Evolutionary conservation across 1,139 yeast genomes (phyloP), one percentile per base, ranked within the genome.

Genomic region (Suhomyces wounanorum): DNA sequence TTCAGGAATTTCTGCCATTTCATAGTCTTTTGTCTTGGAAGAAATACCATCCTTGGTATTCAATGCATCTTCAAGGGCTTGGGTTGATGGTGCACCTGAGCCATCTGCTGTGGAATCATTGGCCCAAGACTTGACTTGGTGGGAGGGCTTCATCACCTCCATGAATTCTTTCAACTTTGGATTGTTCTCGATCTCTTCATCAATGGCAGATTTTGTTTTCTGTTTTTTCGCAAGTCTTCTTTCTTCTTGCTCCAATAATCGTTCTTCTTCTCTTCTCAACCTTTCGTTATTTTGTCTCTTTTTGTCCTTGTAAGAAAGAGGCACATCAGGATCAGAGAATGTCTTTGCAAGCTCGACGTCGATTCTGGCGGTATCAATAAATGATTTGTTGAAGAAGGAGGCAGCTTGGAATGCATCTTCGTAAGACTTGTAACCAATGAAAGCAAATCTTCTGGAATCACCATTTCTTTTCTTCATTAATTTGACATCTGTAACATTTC

Each of bases 371-470:
- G 97, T 91, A 60, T 90, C 96, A 51, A 94, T 83, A 63, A 85
- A 94, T 1, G 96, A 81, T 14, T 81, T 79, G 69, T 95, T 75
- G 68, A 88, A 94, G 67, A 81, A 90, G 45, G 73, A 76, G 7
- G 86, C 94, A 0, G 97, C 97, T 45, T 77, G 79, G 48, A 78
- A 82, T 0, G 99, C 99, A 63, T 89, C 96, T 6, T 72, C 78
- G 25, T 72, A 77, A 14, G 83, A 77, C 61, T 83, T 86, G 68
- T 81, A 94, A 0, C 99, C 99, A 52, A 95, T 76, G 62, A 94
- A 94, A 13, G 97, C 98, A 75, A 95, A 95, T 58, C 96, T 77
- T 68, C 99, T 82, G 13, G 96, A 88, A 62, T 87, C 88, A 33
- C 99, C 99, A 59, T 82, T 83, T 59, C 86, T 79, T 56, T 86